Base-by-base conservation (phyloP, 352 stramenopile species). In the Phytophthora chlamydospora region DNA sequence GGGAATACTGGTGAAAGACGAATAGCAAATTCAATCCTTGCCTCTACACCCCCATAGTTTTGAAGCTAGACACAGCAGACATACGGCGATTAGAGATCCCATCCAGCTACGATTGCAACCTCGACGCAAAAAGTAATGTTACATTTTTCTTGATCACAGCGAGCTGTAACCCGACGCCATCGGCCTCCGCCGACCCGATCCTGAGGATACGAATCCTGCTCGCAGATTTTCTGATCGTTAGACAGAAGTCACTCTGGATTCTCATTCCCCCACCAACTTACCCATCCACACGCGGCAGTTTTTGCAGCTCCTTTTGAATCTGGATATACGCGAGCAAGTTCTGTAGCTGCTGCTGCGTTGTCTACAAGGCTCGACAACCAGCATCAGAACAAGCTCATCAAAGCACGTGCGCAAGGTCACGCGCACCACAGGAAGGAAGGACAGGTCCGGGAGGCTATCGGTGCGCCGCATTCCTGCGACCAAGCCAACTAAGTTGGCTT, bases 221-320 rank as follows among this genome's bases (percentile, higher is more conserved):
- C 45, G 9, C 29, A 42, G 33, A 40, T 17, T 31, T n/a, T 54
- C 16, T 33, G 7, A 47, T 10, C 57, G 44, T 60, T 57, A 65
- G 27, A 57, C 31, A 62, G 17, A 24, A 24, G 21, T 24, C n/a
- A 14, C 19, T 19, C 34, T 44, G 21, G 51, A 33, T 49, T 67
- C 14, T 40, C 43, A 19, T 33, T 3, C n/a, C n/a, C 6, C 7
- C 11, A 11, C 14, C 14, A 17, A 64, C 66, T 24, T 58, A 89
- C 83, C 70, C 88, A 56, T 89, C 79, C 33, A 92, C 71, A 35
- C 81, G 83, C 3, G 80, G 80, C 5, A 92, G 45, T 43, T 61
- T 47, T 50, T 71, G 66, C 39, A 60, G 54, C 33, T 87, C 73
- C 32, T 73, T 76, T 47, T 88, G 76, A 31, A 71, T 66, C 50